Evolutionary conservation across 1,284 basidiomycete genomes (phyloP).

Genomic region (Ganoderma lucidum): DNA sequence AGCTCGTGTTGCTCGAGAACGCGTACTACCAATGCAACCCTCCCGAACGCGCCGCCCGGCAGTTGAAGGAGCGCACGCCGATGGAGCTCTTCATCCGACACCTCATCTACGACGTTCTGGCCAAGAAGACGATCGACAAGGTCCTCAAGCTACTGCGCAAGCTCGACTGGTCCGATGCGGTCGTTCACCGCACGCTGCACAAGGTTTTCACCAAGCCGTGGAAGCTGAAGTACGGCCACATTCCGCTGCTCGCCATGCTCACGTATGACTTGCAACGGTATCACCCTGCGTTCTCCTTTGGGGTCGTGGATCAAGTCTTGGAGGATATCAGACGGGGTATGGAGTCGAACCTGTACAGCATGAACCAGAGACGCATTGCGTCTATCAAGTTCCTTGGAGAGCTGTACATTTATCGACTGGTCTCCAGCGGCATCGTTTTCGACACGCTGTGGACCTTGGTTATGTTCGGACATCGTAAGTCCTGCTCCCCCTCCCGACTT

Average conservation of each 20-base stretch:
- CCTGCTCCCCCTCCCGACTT: not conserved
- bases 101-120: conserved; percentile 89
- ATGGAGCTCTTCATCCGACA: conserved; percentile 95
- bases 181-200: conserved; percentile 62
- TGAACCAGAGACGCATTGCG: conserved; percentile 93
- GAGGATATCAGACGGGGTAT: conserved; percentile 92
- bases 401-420: conserved; percentile 95
- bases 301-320: conserved; percentile 92
- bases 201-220: conserved; percentile 95
- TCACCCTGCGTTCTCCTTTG: conserved; percentile 88
- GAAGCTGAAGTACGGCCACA: conserved; percentile 94
- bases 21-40: conserved; percentile 99
- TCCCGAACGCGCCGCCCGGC: conserved; percentile 88
- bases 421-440: conserved; percentile 91
- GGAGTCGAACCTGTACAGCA: conserved; percentile 95
- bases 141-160: conserved; percentile 92
- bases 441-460: conserved; percentile 95
- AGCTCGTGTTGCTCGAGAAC: conserved; percentile 92
- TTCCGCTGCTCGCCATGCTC: conserved; percentile 92
- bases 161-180: conserved; percentile 91
- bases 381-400: conserved; percentile 96
- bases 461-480: conserved; percentile 96
- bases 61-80: conserved; percentile 86
- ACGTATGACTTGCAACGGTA: conserved; percentile 94
- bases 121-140: conserved; percentile 93